phyloP scores from a whole-genome alignment of 495 filamentous ascomycete species.

The Penicillium daleae region DNA sequence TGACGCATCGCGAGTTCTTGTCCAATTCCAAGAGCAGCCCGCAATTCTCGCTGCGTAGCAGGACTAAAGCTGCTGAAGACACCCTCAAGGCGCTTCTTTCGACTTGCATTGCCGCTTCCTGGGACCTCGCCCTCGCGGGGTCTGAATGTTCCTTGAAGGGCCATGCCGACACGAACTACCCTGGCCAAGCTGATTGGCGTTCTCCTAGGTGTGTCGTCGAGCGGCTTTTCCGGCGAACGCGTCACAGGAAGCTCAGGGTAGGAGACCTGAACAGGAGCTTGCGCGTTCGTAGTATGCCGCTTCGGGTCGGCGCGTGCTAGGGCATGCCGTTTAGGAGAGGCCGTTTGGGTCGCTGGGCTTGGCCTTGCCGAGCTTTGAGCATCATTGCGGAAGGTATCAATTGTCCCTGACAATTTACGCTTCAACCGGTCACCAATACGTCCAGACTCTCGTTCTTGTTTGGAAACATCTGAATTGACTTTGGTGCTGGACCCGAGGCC shows the following conservation, averaged over 20 bases:
- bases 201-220: slow-evolving; percentile 1
- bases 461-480: slow-evolving; percentile 17
- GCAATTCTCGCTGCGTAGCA: slow-evolving; percentile 30
- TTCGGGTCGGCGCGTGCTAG: neutral
- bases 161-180: slow-evolving; percentile 51
- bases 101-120: slow-evolving; percentile 9
- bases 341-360: slow-evolving; percentile 16
- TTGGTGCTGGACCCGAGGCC: slow-evolving; percentile 34
- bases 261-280: slow-evolving; percentile 8
- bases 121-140: slow-evolving; percentile 23
- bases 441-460: slow-evolving; percentile 36
- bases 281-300: neutral
- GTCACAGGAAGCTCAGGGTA: slow-evolving; percentile 26
- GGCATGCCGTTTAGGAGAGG: neutral
- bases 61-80: slow-evolving; percentile 52
- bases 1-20: slow-evolving; percentile 50
- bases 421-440: slow-evolving; percentile 34
- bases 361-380: slow-evolving; percentile 17
- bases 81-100: slow-evolving; percentile 40
- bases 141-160: slow-evolving; percentile 50
- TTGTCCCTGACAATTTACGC: slow-evolving; percentile 33
- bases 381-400: slow-evolving; percentile 27
- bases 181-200: slow-evolving; percentile 40
- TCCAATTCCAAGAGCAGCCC: slow-evolving; percentile 51
- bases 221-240: neutral